These are phyloP conservation scores for Ploettnerulaceae sp. DNA, from an alignment of 2,329 filamentous ascomycete genomes.

Conservation along the genomic window DNA sequence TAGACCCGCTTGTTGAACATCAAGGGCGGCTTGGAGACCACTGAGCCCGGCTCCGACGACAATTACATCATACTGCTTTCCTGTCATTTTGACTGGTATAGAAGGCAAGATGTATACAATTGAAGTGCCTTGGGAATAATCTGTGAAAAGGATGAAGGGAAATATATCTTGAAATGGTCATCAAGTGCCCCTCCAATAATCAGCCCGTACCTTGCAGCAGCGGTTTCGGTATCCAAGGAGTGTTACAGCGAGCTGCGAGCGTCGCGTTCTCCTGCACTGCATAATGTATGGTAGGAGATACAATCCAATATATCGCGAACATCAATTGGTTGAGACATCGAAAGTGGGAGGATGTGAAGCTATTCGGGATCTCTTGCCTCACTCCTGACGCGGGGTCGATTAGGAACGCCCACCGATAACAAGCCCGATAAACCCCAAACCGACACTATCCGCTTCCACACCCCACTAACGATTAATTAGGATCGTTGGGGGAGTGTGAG, in stretches of 20 bases:
- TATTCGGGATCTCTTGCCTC: conserved; percentile 12
- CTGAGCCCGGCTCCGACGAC: conserved; percentile 16
- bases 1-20: conserved; percentile 19
- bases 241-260: not conserved
- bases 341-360: conserved; percentile 10
- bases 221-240: not conserved
- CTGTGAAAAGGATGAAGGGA: not conserved
- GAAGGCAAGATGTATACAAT: not conserved
- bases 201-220: not conserved
- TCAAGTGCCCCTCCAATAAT: not conserved
- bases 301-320: not conserved
- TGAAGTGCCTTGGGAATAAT: not conserved
- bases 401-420: not conserved
- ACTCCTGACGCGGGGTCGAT: conserved; percentile 1
- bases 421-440: not conserved
- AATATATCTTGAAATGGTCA: not conserved
- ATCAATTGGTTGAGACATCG: not conserved
- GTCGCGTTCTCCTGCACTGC: conserved; percentile 4
- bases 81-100: conserved; percentile 2
- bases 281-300: not conserved
- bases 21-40: conserved; percentile 20
- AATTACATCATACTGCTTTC: conserved; percentile 11
- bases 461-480: conserved; percentile 5
- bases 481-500: no score
- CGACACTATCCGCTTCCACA: conserved; percentile 2